Evolutionary conservation across 305 asterid genomes (phyloP), one percentile per base, ranked within the genome.

Genomic region (Vinca major): DNA sequence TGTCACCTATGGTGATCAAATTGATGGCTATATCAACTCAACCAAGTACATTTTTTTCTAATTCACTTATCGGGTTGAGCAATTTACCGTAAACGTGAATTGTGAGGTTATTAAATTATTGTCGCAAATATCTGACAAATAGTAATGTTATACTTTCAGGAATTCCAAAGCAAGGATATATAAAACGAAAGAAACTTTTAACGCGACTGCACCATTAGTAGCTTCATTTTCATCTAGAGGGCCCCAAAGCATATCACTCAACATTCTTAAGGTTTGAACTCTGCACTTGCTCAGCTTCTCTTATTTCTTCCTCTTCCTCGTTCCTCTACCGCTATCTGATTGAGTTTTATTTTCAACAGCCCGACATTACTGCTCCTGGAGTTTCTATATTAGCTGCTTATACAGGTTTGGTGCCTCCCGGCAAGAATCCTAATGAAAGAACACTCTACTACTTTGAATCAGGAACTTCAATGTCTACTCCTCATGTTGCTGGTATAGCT

Each of bases 381-480:
- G 77, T 87, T 37, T 74, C 80, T 76, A 86, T 92, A 69, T 62
- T 92, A 73, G 96, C 98, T 14, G 96, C 91, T 11, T 84, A 63
- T 76, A 54, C 96, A 0, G 65, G 39, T 57, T 63, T 70, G 68
- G 45, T 64, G 0, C 66, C 82, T 0, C 1, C 88, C 26, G 76
- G 78, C 0, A 80, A 80, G 36, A 48, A 56, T 6, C 8, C 13
- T 1, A 72, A 48, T 0, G 96, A 88, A 67, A 67, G 79, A 4
- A 86, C 82, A 54, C 66, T 71, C 0, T 92, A 71, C 73, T 83
- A 75, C 33, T 17, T 92, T 10, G 53, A 51, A 41, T 90, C 97
- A 1, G 98, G 98, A 54, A 92, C 98, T 11, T 90, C 98, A 1
- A 90, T 90, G 98, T 81, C 97, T 33, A 78, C 87, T 66, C 98